Percentiles rank a stretch among this genome's conserved stretches.
phyloP scores from a whole-genome alignment of 176 grass and related monocot species.

The Alopecurus myosuroides region DNA sequence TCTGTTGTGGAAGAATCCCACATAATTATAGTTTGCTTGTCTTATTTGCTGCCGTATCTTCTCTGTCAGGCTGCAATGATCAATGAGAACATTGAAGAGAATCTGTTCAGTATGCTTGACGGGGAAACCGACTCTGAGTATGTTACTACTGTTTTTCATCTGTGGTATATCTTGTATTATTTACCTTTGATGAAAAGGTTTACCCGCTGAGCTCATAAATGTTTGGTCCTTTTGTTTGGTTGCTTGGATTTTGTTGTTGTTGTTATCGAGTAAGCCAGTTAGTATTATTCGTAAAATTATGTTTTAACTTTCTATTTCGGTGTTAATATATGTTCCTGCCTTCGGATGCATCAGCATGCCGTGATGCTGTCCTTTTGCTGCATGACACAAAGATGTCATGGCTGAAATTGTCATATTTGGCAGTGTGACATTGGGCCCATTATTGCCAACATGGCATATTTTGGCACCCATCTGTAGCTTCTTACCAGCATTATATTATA shows the following conservation, averaged over 20 bases:
- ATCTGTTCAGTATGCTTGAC: constrained; percentile 94
- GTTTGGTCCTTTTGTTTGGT: background rate
- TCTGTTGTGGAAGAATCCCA: background rate
- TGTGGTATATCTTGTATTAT: background rate
- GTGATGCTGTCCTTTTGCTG: background rate
- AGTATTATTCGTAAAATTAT: background rate
- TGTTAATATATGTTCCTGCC: constrained; percentile 12
- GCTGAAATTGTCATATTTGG: background rate
- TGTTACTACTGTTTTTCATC: constrained; percentile 36
- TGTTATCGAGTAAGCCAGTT: background rate
- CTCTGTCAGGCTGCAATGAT: constrained; percentile 74
- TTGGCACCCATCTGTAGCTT: background rate
- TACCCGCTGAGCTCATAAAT: background rate
- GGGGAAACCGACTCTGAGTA: constrained; percentile 98
- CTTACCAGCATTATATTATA: background rate
- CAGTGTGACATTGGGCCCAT: background rate
- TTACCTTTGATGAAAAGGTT: background rate
- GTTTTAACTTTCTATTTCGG: background rate
- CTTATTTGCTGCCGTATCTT: constrained; percentile 19
- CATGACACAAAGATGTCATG: background rate
- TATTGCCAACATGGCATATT: background rate
- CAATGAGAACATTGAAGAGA: constrained; percentile 85
- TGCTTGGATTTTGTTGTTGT: background rate
- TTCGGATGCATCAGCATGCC: background rate
- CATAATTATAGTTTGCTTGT: background rate